Percentiles rank a stretch among this genome's conserved stretches.
Evolutionary conservation across 1,284 basidiomycete genomes (phyloP).

Genomic region (Albatrellus sp.): DNA sequence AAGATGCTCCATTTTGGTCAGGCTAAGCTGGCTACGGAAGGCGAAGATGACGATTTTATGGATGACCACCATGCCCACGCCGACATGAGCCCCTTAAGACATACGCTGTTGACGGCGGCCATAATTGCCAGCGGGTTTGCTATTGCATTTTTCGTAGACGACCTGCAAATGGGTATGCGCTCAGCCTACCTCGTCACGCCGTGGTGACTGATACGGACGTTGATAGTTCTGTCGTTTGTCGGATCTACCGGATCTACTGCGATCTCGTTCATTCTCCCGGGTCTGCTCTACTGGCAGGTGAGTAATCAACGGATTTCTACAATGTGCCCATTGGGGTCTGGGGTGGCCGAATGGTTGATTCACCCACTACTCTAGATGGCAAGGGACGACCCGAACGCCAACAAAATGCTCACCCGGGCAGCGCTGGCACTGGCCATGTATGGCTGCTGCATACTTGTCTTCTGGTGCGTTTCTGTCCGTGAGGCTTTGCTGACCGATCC

Average conservation of each 20-base stretch:
- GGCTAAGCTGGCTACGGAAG: constrained; percentile 15
- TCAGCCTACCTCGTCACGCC: background rate
- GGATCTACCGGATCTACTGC: constrained; percentile 95
- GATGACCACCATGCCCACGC: constrained; percentile 37
- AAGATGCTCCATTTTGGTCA: constrained; percentile 62
- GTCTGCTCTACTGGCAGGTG: constrained; percentile 76
- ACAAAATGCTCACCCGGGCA: constrained; percentile 42
- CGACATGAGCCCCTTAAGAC: constrained; percentile 68
- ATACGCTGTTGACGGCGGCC: constrained; percentile 58
- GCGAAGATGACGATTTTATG: constrained; percentile 32
- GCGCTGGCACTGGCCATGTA: constrained; percentile 66
- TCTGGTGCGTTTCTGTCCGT: constrained; percentile 52
- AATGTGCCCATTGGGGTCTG: constrained; percentile 9
- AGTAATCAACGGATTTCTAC: background rate
- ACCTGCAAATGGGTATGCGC: constrained; percentile 69
- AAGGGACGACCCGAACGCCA: constrained; percentile 47
- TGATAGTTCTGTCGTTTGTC: constrained; percentile 83
- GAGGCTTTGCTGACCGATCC: background rate
- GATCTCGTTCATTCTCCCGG: constrained; percentile 95
- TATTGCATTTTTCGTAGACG: constrained; percentile 76
- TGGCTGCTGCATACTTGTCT: constrained; percentile 73
- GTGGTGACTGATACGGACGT: constrained; percentile 8
- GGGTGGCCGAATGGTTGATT: constrained; percentile 10
- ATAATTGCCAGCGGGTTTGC: constrained; percentile 65
- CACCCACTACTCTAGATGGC: constrained; percentile 44